These are phyloP conservation scores for Populus alba DNA, from an alignment of 345 rosid genomes.

Conservation along the genomic window DNA sequence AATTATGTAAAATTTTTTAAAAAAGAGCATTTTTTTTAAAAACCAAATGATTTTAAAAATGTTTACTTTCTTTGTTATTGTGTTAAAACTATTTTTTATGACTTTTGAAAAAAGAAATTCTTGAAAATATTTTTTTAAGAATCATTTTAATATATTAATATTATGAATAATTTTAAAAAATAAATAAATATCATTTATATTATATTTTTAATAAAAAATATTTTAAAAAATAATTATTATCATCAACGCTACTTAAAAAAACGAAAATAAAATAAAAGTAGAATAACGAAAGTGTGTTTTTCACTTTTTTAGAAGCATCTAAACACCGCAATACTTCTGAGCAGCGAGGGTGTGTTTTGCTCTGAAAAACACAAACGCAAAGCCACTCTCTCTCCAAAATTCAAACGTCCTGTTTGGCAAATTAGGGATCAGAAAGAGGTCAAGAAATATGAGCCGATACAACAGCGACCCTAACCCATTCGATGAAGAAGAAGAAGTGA, in stretches of 20 bases:
- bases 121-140: no score
- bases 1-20: no score
- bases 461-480: conserved; percentile 80
- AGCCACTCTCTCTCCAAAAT: neutral
- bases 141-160: fast-evolving
- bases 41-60: no score
- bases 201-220: no score
- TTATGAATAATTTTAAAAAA: no score
- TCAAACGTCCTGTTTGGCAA: neutral
- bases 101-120: no score
- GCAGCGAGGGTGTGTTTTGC: neutral
- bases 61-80: no score
- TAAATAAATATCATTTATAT: no score
- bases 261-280: neutral
- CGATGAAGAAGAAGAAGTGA: conserved; percentile 85
- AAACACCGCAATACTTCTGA: neutral
- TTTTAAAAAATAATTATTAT: no score
- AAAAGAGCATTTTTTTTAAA: no score
- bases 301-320: neutral
- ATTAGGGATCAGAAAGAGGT: conserved; percentile 32
- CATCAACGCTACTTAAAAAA: neutral
- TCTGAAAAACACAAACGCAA: neutral
- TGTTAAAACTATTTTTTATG: no score
- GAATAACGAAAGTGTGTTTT: neutral
- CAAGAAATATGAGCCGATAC: conserved; percentile 63